Conservation (phyloP, 345 rosid genomes). For the Eucalyptus guilfoylei region DNA sequence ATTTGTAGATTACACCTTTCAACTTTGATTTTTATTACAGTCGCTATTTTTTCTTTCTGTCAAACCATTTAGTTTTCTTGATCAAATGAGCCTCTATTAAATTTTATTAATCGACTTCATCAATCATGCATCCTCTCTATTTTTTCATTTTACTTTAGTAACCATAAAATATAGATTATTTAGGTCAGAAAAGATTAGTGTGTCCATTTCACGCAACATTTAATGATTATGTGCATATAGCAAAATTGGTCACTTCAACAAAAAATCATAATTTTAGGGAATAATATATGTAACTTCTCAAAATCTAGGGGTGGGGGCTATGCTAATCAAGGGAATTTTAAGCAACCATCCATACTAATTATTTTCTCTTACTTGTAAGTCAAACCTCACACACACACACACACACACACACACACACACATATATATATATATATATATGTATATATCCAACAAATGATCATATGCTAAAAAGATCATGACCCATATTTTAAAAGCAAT, state of each 20-base stretch:
- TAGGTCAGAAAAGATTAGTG: neutral
- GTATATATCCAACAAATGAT: neutral
- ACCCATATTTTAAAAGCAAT: neutral
- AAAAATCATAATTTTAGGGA: neutral
- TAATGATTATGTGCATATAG: neutral
- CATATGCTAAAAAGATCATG: neutral
- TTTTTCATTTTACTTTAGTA: neutral
- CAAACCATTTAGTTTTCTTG: neutral
- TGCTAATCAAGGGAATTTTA: neutral
- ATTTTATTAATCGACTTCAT: neutral
- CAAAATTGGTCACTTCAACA: neutral
- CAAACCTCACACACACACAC: neutral
- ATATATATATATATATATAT: neutral
- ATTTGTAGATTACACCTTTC: neutral
- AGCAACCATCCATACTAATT: neutral
- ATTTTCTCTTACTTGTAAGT: neutral
- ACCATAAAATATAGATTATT: neutral
- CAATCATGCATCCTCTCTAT: neutral
- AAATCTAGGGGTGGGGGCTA: neutral
- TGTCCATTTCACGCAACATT: neutral
- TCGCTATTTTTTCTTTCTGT: neutral
- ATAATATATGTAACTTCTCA: neutral
- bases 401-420: no score
- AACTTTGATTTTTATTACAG: neutral
- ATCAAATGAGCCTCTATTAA: neutral